These are phyloP conservation scores for Magnolia officinalis DNA, from an alignment of 164 flowering plant species.

Conservation along the genomic window DNA sequence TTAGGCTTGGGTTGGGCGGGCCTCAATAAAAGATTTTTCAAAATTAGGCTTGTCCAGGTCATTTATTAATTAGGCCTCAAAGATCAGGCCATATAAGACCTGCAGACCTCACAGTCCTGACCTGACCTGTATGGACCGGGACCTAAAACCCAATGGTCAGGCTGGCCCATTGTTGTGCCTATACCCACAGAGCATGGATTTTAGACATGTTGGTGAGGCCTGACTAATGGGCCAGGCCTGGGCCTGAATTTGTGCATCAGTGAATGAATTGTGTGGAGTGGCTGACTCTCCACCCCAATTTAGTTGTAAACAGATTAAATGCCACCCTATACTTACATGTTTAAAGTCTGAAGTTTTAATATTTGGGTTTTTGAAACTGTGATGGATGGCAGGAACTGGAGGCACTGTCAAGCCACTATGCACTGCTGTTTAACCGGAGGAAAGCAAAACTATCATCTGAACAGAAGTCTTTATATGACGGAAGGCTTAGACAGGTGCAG, in stretches of 20 bases:
- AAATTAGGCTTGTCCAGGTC: not conserved
- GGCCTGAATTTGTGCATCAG: not conserved
- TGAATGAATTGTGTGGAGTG: not conserved
- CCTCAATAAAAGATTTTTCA: not conserved
- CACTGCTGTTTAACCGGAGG: slow-evolving; percentile 73
- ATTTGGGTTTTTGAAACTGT: slow-evolving; percentile 10
- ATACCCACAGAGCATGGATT: too few relatives aligned
- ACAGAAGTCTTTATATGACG: slow-evolving; percentile 75
- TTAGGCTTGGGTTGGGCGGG: not conserved
- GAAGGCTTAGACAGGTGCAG: slow-evolving; percentile 74
- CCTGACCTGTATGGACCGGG: not conserved
- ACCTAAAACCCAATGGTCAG: too few relatives aligned
- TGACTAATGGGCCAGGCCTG: not conserved
- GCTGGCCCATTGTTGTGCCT: too few relatives aligned
- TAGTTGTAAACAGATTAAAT: not conserved
- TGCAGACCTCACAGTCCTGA: not conserved
- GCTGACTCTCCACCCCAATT: not conserved
- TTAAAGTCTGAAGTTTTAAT: not conserved
- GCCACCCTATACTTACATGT: not conserved
- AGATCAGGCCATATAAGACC: not conserved
- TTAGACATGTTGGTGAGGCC: too few relatives aligned
- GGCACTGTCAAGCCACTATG: slow-evolving; percentile 85
- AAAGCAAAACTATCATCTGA: slow-evolving; percentile 76
- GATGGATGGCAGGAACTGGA: slow-evolving; percentile 73
- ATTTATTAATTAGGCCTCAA: not conserved